These are phyloP conservation scores for Hanseniaspora meyeri DNA, from an alignment of 805 yeast genomes.

Conservation along the genomic window DNA sequence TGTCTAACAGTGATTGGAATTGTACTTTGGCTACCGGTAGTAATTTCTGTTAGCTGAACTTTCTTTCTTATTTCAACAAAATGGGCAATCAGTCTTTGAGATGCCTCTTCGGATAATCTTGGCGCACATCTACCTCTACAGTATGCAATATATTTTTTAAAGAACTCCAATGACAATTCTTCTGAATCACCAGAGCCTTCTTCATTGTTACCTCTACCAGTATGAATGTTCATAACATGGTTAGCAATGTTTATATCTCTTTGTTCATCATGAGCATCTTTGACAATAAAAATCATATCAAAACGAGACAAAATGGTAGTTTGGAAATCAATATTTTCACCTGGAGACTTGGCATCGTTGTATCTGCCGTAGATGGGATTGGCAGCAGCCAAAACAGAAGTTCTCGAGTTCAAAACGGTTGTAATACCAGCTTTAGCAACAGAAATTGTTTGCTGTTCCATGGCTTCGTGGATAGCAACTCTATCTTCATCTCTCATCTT, in stretches of 20 bases:
- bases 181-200: slow-evolving; percentile 33
- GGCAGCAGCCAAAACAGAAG: slow-evolving; percentile 95
- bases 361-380: slow-evolving; percentile 95
- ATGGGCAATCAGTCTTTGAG: slow-evolving; percentile 80
- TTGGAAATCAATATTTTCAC: slow-evolving; percentile 96
- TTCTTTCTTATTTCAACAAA: slow-evolving; percentile 81
- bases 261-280: slow-evolving; percentile 80
- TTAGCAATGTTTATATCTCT: slow-evolving; percentile 83
- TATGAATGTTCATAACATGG: slow-evolving; percentile 90
- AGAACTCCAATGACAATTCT: slow-evolving; percentile 64
- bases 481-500: slow-evolving; percentile 99
- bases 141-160: slow-evolving; percentile 86
- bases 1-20: slow-evolving; percentile 97
- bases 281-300: slow-evolving; percentile 95
- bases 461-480: slow-evolving; percentile 98
- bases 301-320: slow-evolving; percentile 93
- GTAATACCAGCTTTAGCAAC: slow-evolving; percentile 99
- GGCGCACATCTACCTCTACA: slow-evolving; percentile 90
- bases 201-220: slow-evolving; percentile 45
- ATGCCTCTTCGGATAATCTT: slow-evolving; percentile 72
- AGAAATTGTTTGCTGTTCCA: slow-evolving; percentile 98
- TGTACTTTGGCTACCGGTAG: slow-evolving; percentile 77
- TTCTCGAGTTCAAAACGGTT: slow-evolving; percentile 88
- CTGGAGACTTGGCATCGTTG: slow-evolving; percentile 91
- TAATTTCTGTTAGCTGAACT: slow-evolving; percentile 67